Evolutionary conservation across 2,329 filamentous ascomycete genomes (phyloP), one percentile per base, ranked within the genome.

Genomic region (Aureobasidium sp.): DNA sequence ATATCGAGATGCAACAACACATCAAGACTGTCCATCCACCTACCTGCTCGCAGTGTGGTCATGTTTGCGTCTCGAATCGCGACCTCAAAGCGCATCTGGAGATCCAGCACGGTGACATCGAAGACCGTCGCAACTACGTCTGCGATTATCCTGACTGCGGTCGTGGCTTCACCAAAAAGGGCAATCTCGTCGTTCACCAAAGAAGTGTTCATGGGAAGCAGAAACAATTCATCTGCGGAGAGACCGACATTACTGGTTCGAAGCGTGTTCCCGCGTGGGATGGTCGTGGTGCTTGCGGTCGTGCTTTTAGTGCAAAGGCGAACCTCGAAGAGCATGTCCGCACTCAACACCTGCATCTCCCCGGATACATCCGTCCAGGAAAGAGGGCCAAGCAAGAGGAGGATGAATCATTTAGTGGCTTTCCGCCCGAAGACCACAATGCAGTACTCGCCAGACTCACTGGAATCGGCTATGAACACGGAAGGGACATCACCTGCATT

Each of bases 291-390:
- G 89, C 87, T 16, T 97, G 93, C 69, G 89, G 87, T 2, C 83
- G 85, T 64, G 82, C 82, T 39, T 94, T 95, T 69, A 83, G 84
- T 62, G 89, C 87, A 64, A 96, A 95, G 73, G 82, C 84, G 21
- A 85, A 85, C 34, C 81, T 97, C 0, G 89, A 93, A 72, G 88
- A 94, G 66, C 93, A 97, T 71, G 81, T 97, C 48, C 86, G 90
- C 25, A 91, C 88, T 51, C 83, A 90, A 27, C 93, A 97, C 72
- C 78, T 96, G 32, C 85, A 86, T 16, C 75, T 83, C 27, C 58
- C 62, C 5, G 58, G 64, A 10, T 60, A 73, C 11, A 76, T 75
- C 61, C 71, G 71, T 62, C 75, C 69, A 50, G 74, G 70, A 68
- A 70, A 73, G 65, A 65, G 71, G 54, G 68, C 69, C 62, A 63